phyloP scores from a whole-genome alignment of 306 rosid genomes.

The Luffa acutangula region DNA sequence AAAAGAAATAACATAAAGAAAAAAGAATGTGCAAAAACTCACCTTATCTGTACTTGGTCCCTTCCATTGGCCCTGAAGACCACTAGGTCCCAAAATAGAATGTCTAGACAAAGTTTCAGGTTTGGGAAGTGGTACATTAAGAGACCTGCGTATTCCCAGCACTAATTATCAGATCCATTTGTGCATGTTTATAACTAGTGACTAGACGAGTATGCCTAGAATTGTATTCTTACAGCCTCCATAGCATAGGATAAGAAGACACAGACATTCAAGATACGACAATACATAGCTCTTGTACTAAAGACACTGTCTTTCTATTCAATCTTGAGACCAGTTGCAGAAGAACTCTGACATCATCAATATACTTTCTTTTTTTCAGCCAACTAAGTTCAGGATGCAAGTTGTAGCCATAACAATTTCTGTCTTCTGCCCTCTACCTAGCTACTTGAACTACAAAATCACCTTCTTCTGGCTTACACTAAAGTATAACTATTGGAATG shows the following conservation, averaged over 20 bases:
- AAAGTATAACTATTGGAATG: background rate
- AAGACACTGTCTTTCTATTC: background rate
- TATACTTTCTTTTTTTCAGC: background rate
- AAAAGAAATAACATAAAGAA: slow-evolving; percentile 7
- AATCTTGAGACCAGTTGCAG: background rate
- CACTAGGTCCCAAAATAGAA: slow-evolving; percentile 89
- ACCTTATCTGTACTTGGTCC: slow-evolving; percentile 80
- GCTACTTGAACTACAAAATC: background rate
- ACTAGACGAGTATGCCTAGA: background rate
- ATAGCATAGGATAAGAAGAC: background rate
- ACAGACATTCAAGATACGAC: background rate
- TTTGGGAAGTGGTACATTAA: slow-evolving; percentile 54
- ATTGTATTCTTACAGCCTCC: background rate
- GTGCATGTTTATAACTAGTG: background rate
- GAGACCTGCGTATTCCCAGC: slow-evolving; percentile 48
- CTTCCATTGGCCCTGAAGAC: slow-evolving; percentile 86
- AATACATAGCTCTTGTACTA: background rate
- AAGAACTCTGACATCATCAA: background rate
- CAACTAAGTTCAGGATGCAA: background rate
- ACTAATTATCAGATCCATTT: background rate
- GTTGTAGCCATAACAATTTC: background rate
- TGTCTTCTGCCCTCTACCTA: background rate
- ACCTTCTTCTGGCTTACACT: background rate
- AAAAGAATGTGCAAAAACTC: background rate
- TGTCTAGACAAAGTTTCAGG: slow-evolving; percentile 94